phyloP scores from a whole-genome alignment of 495 filamentous ascomycete species.

The Xylaria longipes region DNA sequence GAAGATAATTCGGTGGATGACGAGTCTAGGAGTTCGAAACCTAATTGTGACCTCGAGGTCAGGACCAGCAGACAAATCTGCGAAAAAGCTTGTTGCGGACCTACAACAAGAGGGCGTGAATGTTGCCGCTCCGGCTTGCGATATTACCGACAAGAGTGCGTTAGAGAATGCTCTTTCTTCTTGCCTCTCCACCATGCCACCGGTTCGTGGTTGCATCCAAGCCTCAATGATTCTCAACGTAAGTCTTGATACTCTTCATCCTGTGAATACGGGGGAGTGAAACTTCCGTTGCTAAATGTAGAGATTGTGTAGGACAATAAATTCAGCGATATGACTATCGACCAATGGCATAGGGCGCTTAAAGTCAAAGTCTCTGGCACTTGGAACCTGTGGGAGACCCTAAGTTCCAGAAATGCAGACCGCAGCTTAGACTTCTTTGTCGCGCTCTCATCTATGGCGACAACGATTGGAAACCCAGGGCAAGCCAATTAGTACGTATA shows the following conservation, averaged over 20 bases:
- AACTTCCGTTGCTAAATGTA: neutral
- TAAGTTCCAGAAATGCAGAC: neutral
- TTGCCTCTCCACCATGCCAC: neutral
- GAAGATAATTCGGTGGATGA: constrained; percentile 49
- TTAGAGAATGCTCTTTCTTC: neutral
- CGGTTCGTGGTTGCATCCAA: neutral
- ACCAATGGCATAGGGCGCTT: neutral
- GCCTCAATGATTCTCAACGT: neutral
- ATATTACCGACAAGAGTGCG: neutral
- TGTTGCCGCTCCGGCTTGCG: neutral
- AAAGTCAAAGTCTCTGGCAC: neutral
- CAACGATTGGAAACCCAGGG: neutral
- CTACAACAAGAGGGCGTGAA: neutral
- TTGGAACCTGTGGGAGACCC: neutral
- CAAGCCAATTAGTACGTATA: neutral
- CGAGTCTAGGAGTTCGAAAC: constrained; percentile 40
- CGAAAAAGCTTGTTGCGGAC: neutral
- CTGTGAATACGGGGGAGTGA: neutral
- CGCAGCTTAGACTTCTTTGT: neutral
- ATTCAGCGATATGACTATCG: neutral
- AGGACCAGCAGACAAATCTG: constrained; percentile 10
- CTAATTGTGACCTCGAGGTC: constrained; percentile 41
- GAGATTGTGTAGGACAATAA: neutral
- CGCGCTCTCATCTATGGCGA: neutral
- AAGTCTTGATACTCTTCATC: neutral